phyloP scores from a whole-genome alignment of 1,284 basidiomycete genomes.

The Ustilago bromivora region DNA sequence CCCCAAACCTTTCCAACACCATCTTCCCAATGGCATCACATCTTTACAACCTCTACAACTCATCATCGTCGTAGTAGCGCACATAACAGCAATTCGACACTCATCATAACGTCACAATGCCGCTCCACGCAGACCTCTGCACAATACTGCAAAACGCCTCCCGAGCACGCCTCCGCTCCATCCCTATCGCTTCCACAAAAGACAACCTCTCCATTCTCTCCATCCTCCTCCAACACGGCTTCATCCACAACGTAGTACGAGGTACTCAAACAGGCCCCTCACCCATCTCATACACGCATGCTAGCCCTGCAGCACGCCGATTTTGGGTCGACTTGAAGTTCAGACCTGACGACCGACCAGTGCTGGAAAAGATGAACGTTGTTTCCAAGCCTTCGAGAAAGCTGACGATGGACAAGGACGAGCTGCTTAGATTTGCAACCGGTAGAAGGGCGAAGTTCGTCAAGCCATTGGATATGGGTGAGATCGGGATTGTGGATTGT shows the following conservation, averaged over 20 bases:
- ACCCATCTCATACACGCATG: conserved; percentile 76
- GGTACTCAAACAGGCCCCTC: conserved; percentile 79
- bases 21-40: neutral
- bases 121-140: conserved; percentile 79
- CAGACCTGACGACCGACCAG: conserved; percentile 80
- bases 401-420: conserved; percentile 79
- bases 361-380: conserved; percentile 79
- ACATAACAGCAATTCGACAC: neutral
- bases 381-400: conserved; percentile 81
- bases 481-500: conserved; percentile 81
- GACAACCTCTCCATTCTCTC: conserved; percentile 85
- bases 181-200: conserved; percentile 81
- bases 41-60: neutral
- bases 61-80: neutral
- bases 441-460: conserved; percentile 73
- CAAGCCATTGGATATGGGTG: conserved; percentile 83
- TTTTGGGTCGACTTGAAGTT: conserved; percentile 94
- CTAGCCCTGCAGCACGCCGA: conserved; percentile 65
- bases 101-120: conserved; percentile 48
- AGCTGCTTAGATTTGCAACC: conserved; percentile 78
- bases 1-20: neutral
- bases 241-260: conserved; percentile 82
- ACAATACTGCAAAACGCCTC: conserved; percentile 88
- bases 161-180: conserved; percentile 79
- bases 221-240: conserved; percentile 87